Conservation (phyloP, 495 filamentous ascomycete species). For the Talaromyces proteolyticus region DNA sequence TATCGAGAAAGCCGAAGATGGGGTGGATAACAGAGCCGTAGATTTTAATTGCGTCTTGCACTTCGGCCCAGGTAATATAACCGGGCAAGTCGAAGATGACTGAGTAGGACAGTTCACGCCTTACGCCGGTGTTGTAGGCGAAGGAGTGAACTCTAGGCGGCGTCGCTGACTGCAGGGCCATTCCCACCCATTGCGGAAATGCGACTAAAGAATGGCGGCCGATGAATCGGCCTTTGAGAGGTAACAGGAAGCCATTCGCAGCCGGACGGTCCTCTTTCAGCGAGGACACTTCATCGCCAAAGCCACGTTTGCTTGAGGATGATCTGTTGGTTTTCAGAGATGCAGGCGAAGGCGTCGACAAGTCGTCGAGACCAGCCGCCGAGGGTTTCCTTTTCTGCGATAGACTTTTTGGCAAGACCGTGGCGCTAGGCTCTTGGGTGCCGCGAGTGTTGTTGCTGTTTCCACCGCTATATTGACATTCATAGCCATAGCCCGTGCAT, state of each 20-base stretch:
- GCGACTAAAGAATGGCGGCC: slow-evolving; percentile 35
- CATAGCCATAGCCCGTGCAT: slow-evolving; percentile 34
- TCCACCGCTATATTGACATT: slow-evolving; percentile 26
- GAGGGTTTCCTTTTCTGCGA: background rate
- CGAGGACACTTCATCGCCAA: background rate
- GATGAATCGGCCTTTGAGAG: slow-evolving; percentile 24
- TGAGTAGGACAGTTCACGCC: slow-evolving; percentile 17
- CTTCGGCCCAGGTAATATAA: slow-evolving; percentile 17
- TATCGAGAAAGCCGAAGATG: slow-evolving; percentile 34
- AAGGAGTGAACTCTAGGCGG: slow-evolving; percentile 39
- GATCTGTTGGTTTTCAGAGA: slow-evolving; percentile 4
- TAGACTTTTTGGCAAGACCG: background rate
- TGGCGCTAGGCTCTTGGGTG: background rate
- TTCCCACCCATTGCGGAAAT: slow-evolving; percentile 33
- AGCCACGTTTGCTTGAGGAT: slow-evolving; percentile 4
- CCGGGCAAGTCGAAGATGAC: slow-evolving; percentile 11
- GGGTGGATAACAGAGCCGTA: slow-evolving; percentile 31
- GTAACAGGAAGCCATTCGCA: slow-evolving; percentile 11
- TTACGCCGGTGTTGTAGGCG: slow-evolving; percentile 35
- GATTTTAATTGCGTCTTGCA: slow-evolving; percentile 17
- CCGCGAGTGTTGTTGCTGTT: no score
- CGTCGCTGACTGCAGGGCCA: slow-evolving; percentile 28
- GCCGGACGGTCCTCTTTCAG: background rate
- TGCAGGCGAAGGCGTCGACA: background rate
- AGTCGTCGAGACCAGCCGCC: slow-evolving; percentile 5